Conservation (phyloP, 345 rosid genomes). For the Pelargonium nanum region DNA sequence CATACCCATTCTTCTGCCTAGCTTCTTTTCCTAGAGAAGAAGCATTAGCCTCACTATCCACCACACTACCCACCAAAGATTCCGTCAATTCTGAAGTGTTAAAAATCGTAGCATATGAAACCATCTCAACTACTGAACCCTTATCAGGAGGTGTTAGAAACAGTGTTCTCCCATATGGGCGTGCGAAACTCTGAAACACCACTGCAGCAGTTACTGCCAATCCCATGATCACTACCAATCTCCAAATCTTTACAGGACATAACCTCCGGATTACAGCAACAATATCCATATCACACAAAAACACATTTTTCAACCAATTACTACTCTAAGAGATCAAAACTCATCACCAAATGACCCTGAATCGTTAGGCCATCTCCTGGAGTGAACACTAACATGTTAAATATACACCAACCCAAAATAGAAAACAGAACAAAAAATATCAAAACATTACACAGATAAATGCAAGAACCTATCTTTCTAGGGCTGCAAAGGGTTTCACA, state of each 20-base stretch:
- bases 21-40: constrained; percentile 18
- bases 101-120: constrained; percentile 15
- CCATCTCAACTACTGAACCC: constrained; percentile 13
- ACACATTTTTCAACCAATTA: constrained; percentile 9
- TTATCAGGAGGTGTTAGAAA: constrained; percentile 12
- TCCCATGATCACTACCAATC: constrained; percentile 31
- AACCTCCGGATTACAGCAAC: constrained; percentile 16
- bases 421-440: no score
- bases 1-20: constrained; percentile 7
- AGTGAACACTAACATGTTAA: background rate
- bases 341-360: background rate
- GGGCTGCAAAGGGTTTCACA: background rate
- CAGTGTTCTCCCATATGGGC: constrained; percentile 22
- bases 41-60: constrained; percentile 15
- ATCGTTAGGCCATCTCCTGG: background rate
- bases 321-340: constrained; percentile 1
- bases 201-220: constrained; percentile 24
- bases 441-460: background rate
- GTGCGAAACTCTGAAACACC: constrained; percentile 32
- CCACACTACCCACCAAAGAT: constrained; percentile 5
- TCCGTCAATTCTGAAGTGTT: constrained; percentile 12
- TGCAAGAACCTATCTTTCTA: background rate
- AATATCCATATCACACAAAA: constrained; percentile 23
- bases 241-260: constrained; percentile 32
- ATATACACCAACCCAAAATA: background rate